Percentiles rank a stretch among this genome's conserved stretches.
Conservation (phyloP, 257 asterid species). For the Solanum sejunctum region DNA sequence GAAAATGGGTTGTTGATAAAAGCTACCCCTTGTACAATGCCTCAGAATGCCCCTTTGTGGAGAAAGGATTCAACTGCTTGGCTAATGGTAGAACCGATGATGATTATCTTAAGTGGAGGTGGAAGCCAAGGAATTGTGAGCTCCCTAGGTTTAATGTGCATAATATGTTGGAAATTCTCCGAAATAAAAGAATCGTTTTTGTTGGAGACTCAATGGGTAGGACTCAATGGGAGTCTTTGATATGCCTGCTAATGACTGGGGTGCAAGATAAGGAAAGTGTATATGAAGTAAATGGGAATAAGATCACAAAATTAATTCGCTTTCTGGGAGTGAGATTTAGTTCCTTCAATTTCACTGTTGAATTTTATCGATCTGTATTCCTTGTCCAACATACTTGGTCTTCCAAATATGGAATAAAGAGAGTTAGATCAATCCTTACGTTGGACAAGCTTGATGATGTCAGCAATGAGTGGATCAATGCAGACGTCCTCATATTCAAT, state of each 20-base stretch:
- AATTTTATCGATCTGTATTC: conserved; percentile 67
- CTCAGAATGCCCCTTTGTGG: conserved; percentile 66
- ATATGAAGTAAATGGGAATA: conserved; percentile 55
- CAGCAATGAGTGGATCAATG: conserved; percentile 51
- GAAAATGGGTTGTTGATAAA: conserved; percentile 49
- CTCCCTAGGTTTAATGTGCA: conserved; percentile 39
- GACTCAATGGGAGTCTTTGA: conserved; percentile 83
- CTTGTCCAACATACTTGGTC: conserved; percentile 63
- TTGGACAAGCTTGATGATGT: conserved; percentile 54
- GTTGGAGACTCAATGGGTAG: conserved; percentile 86
- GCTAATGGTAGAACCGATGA: conserved; percentile 49
- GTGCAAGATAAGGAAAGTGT: conserved; percentile 50
- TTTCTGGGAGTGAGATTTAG: conserved; percentile 56
- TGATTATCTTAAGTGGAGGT: conserved; percentile 63
- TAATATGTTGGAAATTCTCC: conserved; percentile 27
- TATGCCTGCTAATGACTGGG: conserved; percentile 62
- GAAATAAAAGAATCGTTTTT: conserved; percentile 50
- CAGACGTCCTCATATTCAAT: conserved; percentile 61
- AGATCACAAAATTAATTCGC: conserved; percentile 52
- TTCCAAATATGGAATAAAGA: conserved; percentile 42
- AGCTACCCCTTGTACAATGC: conserved; percentile 59
- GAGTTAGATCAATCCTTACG: conserved; percentile 50
- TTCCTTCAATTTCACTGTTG: conserved; percentile 53
- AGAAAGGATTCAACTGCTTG: conserved; percentile 63
- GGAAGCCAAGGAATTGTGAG: conserved; percentile 64